A percentile compares a stretch with the other conserved stretches of the same genome.
Conservation (phyloP, 805 yeast genomes). For the Myxozyma geophila region DNA sequence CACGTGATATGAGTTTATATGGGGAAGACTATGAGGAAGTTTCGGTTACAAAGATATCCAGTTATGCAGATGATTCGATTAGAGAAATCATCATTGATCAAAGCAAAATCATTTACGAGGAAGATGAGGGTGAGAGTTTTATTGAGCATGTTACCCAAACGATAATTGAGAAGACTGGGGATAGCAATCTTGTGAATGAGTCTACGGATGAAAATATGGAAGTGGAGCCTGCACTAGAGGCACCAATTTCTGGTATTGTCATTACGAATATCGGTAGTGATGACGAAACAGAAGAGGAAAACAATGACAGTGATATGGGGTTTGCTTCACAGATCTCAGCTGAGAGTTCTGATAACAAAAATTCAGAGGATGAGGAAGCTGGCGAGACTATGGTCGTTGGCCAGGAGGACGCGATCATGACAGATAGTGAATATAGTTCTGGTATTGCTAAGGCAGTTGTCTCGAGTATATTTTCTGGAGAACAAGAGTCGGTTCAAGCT, state of each 20-base stretch:
- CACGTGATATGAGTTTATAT: background rate
- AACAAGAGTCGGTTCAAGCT: too few species aligned
- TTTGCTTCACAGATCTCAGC: background rate
- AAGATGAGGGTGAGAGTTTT: constrained; percentile 2
- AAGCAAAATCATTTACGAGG: constrained; percentile 2
- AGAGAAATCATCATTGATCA: constrained; percentile 3
- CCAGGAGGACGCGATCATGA: background rate
- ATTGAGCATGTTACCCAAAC: background rate
- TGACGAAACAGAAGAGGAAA: too few species aligned
- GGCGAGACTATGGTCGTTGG: background rate
- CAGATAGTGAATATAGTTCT: too few species aligned
- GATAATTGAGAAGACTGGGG: background rate
- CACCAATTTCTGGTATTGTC: background rate
- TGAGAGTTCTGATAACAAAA: background rate
- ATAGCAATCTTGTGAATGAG: background rate
- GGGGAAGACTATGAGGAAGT: constrained; percentile 12
- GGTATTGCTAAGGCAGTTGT: too few species aligned
- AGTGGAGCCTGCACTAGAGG: background rate
- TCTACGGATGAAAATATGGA: background rate
- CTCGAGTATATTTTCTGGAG: too few species aligned
- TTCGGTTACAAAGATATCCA: background rate
- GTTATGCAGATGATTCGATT: background rate
- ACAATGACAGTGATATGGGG: too few species aligned
- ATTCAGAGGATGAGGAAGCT: background rate
- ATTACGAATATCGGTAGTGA: background rate